phyloP scores from a whole-genome alignment of 1,284 basidiomycete species.

The Moesziomyces sp. region DNA sequence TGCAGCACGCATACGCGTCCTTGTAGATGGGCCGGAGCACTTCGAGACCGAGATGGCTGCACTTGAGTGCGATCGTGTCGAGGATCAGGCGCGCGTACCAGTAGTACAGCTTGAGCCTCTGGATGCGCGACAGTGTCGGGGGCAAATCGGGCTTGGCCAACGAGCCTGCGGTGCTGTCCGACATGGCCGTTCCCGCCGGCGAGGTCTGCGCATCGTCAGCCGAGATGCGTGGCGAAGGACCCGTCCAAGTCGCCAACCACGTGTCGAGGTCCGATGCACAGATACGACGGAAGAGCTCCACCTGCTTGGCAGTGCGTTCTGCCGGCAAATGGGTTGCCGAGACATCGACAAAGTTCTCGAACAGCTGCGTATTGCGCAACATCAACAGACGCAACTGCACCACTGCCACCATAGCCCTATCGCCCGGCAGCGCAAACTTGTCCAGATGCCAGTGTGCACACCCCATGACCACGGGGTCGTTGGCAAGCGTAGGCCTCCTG shows the following conservation, averaged over 20 bases:
- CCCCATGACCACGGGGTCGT: conserved; percentile 50
- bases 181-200: neutral
- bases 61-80: conserved; percentile 46
- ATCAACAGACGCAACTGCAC: conserved; percentile 45
- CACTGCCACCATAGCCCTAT: conserved; percentile 51
- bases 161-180: neutral
- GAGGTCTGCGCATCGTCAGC: neutral
- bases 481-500: conserved; percentile 42
- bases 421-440: conserved; percentile 40
- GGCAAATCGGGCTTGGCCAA: conserved; percentile 14
- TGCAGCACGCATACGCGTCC: conserved; percentile 49
- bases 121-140: conserved; percentile 22
- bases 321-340: conserved; percentile 7
- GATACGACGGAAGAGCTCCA: conserved; percentile 45
- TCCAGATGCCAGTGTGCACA: conserved; percentile 51
- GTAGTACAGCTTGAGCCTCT: conserved; percentile 46
- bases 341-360: conserved; percentile 45
- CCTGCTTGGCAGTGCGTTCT: conserved; percentile 30
- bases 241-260: conserved; percentile 51
- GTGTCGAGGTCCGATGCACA: conserved; percentile 39
- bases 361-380: conserved; percentile 42
- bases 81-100: conserved; percentile 49
- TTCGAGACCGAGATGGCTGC: conserved; percentile 27
- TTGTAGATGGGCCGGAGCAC: conserved; percentile 47
- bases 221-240: conserved; percentile 16